Evolutionary conservation across 306 rosid genomes (phyloP), one percentile per base, ranked within the genome.

Genomic region (Oemleria cerasiformis): DNA sequence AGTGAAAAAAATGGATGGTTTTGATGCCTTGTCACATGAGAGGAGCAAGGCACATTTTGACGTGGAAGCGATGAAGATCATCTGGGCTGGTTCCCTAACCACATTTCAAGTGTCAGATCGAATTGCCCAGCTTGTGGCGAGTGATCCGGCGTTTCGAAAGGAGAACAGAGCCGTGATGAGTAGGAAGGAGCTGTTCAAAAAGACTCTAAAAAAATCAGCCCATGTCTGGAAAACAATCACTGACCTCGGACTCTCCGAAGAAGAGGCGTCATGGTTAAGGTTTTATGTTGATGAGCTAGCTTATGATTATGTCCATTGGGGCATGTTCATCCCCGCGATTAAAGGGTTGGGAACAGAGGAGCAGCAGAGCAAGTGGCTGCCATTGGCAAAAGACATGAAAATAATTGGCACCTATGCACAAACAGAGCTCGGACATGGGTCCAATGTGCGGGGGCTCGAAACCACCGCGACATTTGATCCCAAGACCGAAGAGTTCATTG

Each of bases 401-500:
- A 90, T 93, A 73, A 87, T 91, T 70, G 98, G 98, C 77, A 87
- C 94, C 82, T 93, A 90, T 86, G 94, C 98, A 21, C 98, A 91
- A 79, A 93, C 98, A 38, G 98, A 93, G 75, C 98, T 93, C 54
- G 98, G 97, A 51, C 98, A 93, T 68, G 98, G 98, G 54, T 93
- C 97, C 62, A 93, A 93, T 79, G 91, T 93, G 70, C 92, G 84
- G 83, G 98, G 98, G 73, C 89, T 93, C 17, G 97, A 91, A 82
- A 93, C 96, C 41, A 91, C 91, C 10, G 98, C 96, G 60, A 91
- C 91, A 71, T 91, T 86, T 86, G 97, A 91, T 83, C 87, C 84
- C 19, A 65, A 82, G 73, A 87, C 91, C 9, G 94, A 91, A 2
- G 97, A 93, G 77, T 93, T 93, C 63, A 69, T 91, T 74, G 80